Percentiles rank a stretch among this genome's conserved stretches.
Evolutionary conservation across 257 asterid genomes (phyloP).

Genomic region (Ophiorrhiza pumila): DNA sequence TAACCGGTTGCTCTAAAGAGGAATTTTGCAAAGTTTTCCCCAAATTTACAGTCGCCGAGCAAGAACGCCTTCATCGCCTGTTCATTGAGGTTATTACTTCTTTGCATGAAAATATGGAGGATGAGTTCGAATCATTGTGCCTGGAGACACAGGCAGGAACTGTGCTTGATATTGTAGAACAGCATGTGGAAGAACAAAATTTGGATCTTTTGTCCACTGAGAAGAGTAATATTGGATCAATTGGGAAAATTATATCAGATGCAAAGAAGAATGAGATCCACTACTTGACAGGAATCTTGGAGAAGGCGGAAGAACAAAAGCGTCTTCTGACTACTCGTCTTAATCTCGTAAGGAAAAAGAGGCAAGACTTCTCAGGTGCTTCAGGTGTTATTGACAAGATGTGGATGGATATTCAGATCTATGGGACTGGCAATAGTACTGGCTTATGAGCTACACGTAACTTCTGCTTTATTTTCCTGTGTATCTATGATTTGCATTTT

Average conservation of each 20-base stretch:
- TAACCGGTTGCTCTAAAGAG: slow-evolving; percentile 51
- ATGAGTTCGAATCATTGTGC: slow-evolving; percentile 47
- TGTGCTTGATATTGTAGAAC: slow-evolving; percentile 63
- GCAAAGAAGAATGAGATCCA: slow-evolving; percentile 55
- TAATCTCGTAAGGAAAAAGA: slow-evolving; percentile 56
- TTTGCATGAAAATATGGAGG: slow-evolving; percentile 58
- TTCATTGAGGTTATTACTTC: slow-evolving; percentile 45
- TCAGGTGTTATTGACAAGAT: slow-evolving; percentile 43
- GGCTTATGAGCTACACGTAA: background rate
- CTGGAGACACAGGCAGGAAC: slow-evolving; percentile 60
- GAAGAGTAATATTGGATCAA: slow-evolving; percentile 55
- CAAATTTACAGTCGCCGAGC: slow-evolving; percentile 17
- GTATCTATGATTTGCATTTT: background rate
- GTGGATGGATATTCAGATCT: slow-evolving; percentile 12
- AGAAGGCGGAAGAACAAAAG: slow-evolving; percentile 47
- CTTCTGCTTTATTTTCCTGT: background rate
- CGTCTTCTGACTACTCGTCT: slow-evolving; percentile 40
- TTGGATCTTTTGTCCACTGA: slow-evolving; percentile 52
- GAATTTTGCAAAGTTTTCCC: slow-evolving; percentile 27
- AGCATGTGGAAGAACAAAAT: slow-evolving; percentile 69
- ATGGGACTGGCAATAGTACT: background rate
- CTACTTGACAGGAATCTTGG: slow-evolving; percentile 45
- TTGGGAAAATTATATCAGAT: slow-evolving; percentile 38
- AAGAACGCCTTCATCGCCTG: slow-evolving; percentile 27
- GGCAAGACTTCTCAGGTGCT: slow-evolving; percentile 50